A percentile compares a stretch with the other conserved stretches of the same genome.
These are phyloP conservation scores for Sclerotinia subarctica DNA, from an alignment of 2,329 filamentous ascomycete genomes.

Conservation along the genomic window DNA sequence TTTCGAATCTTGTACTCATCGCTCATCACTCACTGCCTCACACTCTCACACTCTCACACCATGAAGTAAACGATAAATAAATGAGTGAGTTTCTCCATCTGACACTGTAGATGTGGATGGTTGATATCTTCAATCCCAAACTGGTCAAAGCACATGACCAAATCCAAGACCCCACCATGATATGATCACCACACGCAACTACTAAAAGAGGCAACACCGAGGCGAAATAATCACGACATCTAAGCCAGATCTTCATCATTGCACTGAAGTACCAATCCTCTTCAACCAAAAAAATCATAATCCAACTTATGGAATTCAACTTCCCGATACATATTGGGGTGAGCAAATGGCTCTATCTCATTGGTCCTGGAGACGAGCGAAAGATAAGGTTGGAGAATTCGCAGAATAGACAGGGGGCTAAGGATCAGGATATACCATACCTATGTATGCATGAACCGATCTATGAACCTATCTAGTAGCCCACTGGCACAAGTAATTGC, in stretches of 20 bases:
- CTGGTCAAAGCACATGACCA: background rate
- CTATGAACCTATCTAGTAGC: background rate
- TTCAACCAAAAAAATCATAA: background rate
- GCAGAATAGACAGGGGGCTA: background rate
- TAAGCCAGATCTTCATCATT: constrained; percentile 20
- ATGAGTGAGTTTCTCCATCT: background rate
- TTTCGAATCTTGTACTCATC: background rate
- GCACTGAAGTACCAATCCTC: constrained; percentile 20
- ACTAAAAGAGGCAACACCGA: constrained; percentile 3
- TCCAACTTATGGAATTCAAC: background rate
- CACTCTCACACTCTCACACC: too few relatives aligned
- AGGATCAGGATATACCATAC: constrained; percentile 1
- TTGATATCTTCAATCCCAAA: background rate
- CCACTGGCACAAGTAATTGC: background rate
- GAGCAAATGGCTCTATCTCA: background rate
- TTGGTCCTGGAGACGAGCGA: background rate
- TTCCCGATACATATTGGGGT: background rate
- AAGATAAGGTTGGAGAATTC: background rate
- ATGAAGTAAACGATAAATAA: too few relatives aligned
- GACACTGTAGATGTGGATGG: background rate
- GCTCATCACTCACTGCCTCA: too few relatives aligned
- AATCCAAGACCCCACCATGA: background rate
- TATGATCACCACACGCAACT: background rate
- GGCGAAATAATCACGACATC: constrained; percentile 17
- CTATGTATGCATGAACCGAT: too few relatives aligned